Evolutionary conservation across 352 stramenopile genomes (phyloP), one percentile per base, ranked within the genome.

Genomic region (Phytophthora citricola): DNA sequence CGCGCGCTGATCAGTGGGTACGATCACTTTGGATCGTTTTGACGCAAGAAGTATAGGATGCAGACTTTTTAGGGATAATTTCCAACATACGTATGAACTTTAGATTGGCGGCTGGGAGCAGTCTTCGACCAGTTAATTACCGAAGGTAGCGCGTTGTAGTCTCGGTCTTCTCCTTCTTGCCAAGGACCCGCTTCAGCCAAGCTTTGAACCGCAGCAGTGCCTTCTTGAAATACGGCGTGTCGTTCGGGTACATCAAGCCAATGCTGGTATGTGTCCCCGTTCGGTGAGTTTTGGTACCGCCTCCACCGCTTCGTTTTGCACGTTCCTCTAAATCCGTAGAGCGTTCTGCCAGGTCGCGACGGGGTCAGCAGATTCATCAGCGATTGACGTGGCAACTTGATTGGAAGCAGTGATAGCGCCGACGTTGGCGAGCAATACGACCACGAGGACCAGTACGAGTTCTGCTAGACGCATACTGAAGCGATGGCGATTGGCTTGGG

Each of bases 51-150:
- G 41, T 40, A 45, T 5, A 27, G 50, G 17, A 12, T 34, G 34
- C 1, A 32, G 2, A 44, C 11, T 0, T 50, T 58, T 48, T 56
- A 41, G 40, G 17, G 15, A 27, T 61, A 36, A 22, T 52, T 61
- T 51, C 53, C 41, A 61, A 52, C 52, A 61, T n/a, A 31, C 12
- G 53, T 61, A 52, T 51, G 40, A 44, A 43, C 41, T 49, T 40
- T 26, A 51, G 26, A 24, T 24, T 36, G 5, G 24, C 20, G 17
- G 17, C 17, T n/a, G n/a, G n/a, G n/a, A n/a, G n/a, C n/a, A n/a
- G n/a, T n/a, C n/a, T n/a, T n/a, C n/a, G n/a, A n/a, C n/a, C n/a
- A 20, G 17, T 20, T 20, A 11, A 43, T 43, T 43, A 22, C 38
- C 43, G 4, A 32, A 49, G 22, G 5, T 36, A 36, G 5, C 20